Base-by-base conservation (phyloP, 2,329 filamentous ascomycete species). In the Thielaviopsis ethacetica region DNA sequence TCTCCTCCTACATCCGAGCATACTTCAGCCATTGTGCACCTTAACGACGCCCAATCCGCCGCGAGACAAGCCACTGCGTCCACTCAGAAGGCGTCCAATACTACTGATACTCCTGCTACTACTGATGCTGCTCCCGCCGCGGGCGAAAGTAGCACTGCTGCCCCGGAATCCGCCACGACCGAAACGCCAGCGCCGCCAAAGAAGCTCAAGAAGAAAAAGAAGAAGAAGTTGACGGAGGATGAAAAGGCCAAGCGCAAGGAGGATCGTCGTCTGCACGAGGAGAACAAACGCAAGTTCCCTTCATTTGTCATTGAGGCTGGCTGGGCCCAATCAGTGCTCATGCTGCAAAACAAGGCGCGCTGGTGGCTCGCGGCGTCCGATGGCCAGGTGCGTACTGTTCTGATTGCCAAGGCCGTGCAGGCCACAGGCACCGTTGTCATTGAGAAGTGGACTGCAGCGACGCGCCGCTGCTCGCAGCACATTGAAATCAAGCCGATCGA, bases 341-440 rank as follows among this genome's bases (percentile, higher is more conserved):
- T 60, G 59, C 41, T 60, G 5, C 55, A 54, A 54, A 60, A 41
- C 26, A 57, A 57, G 55, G 51, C 54, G 15, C 54, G 54, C 44
- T 60, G 59, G 59, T 60, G 59, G 59, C 47, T 54, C 51, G 44
- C 56, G 17, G 58, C 58, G n/a, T 56, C 53, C 26, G 58, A 59
- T 24, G 53, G 58, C 38, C 30, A 56, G 41, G 53, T 56, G 22
- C 58, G 58, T 26, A 24, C 30, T 26, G 53, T 51, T 4, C 53
- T 59, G 5, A 44, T 59, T 26, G 22, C 53, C 22, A 59, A 59
- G 44, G 56, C 53, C 13, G 54, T 59, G 21, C 58, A 59, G 19
- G 54, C 47, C 19, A 56, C 53, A 19, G 58, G 58, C 10, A 59
- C 53, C 47, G 50, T 59, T 22, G 50, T 59, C 15, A 54, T 59